These are phyloP conservation scores for Eucalyptus cladocalyx DNA, from an alignment of 345 rosid genomes.

Conservation along the genomic window DNA sequence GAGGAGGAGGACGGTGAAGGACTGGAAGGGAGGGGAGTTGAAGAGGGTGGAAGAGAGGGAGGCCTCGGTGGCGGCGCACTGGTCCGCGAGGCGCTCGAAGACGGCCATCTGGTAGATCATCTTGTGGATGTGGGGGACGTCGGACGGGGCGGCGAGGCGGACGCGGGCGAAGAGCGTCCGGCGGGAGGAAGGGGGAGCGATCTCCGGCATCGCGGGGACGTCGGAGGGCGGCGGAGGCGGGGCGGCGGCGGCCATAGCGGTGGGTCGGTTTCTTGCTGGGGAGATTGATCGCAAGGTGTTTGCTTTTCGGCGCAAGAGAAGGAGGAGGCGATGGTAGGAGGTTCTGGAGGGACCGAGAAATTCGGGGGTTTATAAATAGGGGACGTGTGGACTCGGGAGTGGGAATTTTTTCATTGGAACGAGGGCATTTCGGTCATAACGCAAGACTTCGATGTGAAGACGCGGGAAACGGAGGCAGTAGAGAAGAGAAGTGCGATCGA, in stretches of 20 bases:
- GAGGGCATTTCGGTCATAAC: neutral
- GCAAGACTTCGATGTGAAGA: neutral
- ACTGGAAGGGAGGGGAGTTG: conserved; percentile 59
- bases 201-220: conserved; percentile 31
- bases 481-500: neutral
- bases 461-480: neutral
- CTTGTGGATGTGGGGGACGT: conserved; percentile 79
- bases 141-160: conserved; percentile 72
- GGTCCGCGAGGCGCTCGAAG: conserved; percentile 60
- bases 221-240: conserved; percentile 85
- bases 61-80: conserved; percentile 71
- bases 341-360: neutral
- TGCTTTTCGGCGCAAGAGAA: neutral
- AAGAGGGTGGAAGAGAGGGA: conserved; percentile 69
- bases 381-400: neutral
- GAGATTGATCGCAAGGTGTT: neutral
- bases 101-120: conserved; percentile 87
- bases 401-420: neutral
- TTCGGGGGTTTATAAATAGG: neutral
- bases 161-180: conserved; percentile 64
- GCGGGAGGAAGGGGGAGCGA: conserved; percentile 28
- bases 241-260: conserved; percentile 76
- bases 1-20: conserved; percentile 75
- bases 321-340: neutral
- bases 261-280: neutral